Base-by-base conservation (phyloP, 2,329 filamentous ascomycete genomes). In the Diaporthe sp. region DNA sequence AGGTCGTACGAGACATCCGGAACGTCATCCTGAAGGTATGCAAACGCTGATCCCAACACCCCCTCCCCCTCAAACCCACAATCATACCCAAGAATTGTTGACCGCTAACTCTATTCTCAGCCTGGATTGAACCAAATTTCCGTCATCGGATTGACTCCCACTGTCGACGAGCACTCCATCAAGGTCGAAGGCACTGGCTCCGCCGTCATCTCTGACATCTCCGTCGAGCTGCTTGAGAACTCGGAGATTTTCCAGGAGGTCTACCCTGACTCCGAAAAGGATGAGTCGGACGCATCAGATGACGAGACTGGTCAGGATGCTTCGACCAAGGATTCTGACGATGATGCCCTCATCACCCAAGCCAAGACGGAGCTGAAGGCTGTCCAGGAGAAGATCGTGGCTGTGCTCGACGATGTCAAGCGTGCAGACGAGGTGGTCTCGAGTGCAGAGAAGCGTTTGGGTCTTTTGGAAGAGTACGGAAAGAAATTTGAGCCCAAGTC, bases 191-290 rank as follows among this genome's bases (percentile, higher is more conserved):
- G 90, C 61, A 87, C 86, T 70, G 89, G 90, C n/a, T 81, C 86
- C 0, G 90, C 89, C 12, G 88, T 88, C 69, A 90, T 92, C 79
- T 89, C 88, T 15, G 91, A 94, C 79, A 92, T 94, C 77, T 87
- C 89, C 13, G 87, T 93, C 55, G 88, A 92, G 76, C 83, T 89
- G 9, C 83, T 92, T 13, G 87, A 87, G 2, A 91, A 92, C 77
- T 85, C 83, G 22, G 88, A 91, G 39, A 83, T 85, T 37, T 91
- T 90, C 73, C 81, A 89, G 62, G 89, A 92, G 39, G 80, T 89
- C 22, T 90, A 90, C 77, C 87, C 88, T 0, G 86, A 88, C 15
- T 84, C 83, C 0, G 84, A 88, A 34, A 80, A 81, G 1, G 84
- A 85, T 17, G 81, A 83, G 1, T 78, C 81, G 0, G 77, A 81